phyloP scores from a whole-genome alignment of 768 basidiomycete genomes.

The Gloeopeniophorella convolvens region DNA sequence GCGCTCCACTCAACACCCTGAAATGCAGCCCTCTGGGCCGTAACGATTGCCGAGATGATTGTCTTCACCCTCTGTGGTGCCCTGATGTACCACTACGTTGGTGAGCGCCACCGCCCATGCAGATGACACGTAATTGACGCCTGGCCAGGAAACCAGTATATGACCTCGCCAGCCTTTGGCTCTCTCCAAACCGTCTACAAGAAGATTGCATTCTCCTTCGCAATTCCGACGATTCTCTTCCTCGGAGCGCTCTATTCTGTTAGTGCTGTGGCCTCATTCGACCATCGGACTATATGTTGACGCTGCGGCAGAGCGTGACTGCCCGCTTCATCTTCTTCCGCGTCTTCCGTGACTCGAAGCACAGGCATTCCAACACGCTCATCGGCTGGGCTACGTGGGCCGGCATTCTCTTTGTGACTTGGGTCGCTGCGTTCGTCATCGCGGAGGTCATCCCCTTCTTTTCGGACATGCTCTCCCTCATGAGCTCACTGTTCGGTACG shows the following conservation, averaged over 20 bases:
- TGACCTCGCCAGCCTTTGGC: slow-evolving; percentile 39
- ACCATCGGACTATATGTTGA: neutral
- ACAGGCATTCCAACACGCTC: slow-evolving; percentile 28
- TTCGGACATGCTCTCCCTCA: slow-evolving; percentile 36
- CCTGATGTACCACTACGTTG: slow-evolving; percentile 36
- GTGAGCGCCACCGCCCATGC: slow-evolving; percentile 4
- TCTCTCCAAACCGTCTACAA: slow-evolving; percentile 33
- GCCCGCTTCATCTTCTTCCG: slow-evolving; percentile 43
- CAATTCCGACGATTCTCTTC: slow-evolving; percentile 40
- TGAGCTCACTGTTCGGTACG: slow-evolving; percentile 38
- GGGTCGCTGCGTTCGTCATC: slow-evolving; percentile 26
- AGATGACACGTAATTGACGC: neutral
- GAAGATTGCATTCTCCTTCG: slow-evolving; percentile 41
- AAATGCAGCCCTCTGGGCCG: slow-evolving; percentile 35
- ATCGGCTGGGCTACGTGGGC: slow-evolving; percentile 24
- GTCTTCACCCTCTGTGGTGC: slow-evolving; percentile 39
- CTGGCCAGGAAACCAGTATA: slow-evolving; percentile 35
- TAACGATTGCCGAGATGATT: slow-evolving; percentile 38
- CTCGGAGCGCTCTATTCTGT: slow-evolving; percentile 41
- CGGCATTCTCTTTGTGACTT: slow-evolving; percentile 24
- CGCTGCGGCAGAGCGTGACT: slow-evolving; percentile 30
- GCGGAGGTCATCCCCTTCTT: slow-evolving; percentile 30
- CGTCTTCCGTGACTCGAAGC: slow-evolving; percentile 33
- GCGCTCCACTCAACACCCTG: neutral
- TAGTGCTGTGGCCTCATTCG: slow-evolving; percentile 7